Conservation (phyloP, 257 asterid species). For the Plectranthus barbatus region DNA sequence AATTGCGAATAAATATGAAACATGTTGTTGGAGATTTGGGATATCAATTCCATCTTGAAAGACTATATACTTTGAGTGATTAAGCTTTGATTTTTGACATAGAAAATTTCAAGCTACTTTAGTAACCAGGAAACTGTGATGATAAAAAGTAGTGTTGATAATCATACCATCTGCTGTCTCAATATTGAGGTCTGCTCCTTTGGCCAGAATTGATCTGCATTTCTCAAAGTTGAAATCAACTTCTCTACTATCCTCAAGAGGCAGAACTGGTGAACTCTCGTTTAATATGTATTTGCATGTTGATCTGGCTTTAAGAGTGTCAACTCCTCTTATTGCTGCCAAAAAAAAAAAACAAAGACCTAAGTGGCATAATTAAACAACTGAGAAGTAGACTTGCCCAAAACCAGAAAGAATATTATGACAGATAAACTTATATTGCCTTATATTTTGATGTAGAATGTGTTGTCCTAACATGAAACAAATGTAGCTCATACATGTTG, state of each 20-base stretch:
- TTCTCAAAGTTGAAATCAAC: constrained; percentile 54
- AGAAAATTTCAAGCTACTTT: background rate
- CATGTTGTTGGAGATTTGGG: background rate
- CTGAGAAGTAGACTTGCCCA: background rate
- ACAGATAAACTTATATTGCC: background rate
- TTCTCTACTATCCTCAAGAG: constrained; percentile 49
- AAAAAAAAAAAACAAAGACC: constrained; percentile 16
- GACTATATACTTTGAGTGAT: background rate
- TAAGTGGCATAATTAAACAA: background rate
- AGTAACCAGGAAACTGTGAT: background rate
- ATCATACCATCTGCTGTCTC: constrained; percentile 63
- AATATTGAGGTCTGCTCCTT: constrained; percentile 55
- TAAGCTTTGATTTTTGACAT: background rate
- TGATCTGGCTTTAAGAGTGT: constrained; percentile 66
- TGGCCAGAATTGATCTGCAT: constrained; percentile 53
- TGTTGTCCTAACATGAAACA: background rate
- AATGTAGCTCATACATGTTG: constrained; percentile 52
- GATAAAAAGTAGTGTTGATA: background rate
- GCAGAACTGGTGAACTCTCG: constrained; percentile 59
- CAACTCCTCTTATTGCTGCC: constrained; percentile 87
- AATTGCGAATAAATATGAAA: background rate
- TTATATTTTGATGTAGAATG: background rate
- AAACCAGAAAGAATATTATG: background rate
- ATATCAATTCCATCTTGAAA: background rate
- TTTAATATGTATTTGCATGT: constrained; percentile 48